phyloP scores from a whole-genome alignment of 176 grass and related monocot species.

The Oryza brachyantha region DNA sequence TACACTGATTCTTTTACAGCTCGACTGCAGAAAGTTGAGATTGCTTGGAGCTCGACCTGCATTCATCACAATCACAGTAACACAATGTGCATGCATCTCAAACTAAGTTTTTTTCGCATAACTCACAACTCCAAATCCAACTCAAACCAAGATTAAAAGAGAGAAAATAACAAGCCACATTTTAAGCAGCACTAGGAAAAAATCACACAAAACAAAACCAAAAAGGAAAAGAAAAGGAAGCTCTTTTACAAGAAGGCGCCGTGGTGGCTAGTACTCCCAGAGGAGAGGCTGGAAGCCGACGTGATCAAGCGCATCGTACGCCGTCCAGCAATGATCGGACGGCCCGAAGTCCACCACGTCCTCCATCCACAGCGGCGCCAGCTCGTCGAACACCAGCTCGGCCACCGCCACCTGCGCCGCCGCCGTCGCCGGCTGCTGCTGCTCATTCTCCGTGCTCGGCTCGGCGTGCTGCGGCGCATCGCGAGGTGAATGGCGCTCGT shows the following conservation, averaged over 20 bases:
- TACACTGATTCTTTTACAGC: too few relatives aligned
- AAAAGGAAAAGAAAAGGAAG: background rate
- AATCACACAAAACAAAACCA: background rate
- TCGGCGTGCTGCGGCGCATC: background rate
- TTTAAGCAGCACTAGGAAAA: conserved; percentile 2
- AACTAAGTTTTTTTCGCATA: background rate
- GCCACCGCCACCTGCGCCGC: background rate
- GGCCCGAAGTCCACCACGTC: conserved; percentile 34
- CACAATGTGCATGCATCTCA: background rate
- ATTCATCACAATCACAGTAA: background rate
- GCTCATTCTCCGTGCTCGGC: background rate
- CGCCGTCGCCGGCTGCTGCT: background rate
- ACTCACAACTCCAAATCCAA: background rate
- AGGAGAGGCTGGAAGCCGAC: conserved; percentile 38
- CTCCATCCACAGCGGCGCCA: conserved; percentile 56
- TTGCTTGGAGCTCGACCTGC: background rate
- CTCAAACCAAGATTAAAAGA: background rate
- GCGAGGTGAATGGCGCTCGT: background rate
- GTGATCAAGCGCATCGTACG: conserved; percentile 29
- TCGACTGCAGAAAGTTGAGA: too few relatives aligned
- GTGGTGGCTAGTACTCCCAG: conserved; percentile 39
- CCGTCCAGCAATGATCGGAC: conserved; percentile 42
- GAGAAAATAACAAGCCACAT: background rate
- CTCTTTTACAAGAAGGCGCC: background rate
- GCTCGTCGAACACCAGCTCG: conserved; percentile 60